Percentiles rank a stretch among this genome's conserved stretches.
phyloP scores from a whole-genome alignment of 2,329 filamentous ascomycete species.

The Ophiocordyceps unilateralis region DNA sequence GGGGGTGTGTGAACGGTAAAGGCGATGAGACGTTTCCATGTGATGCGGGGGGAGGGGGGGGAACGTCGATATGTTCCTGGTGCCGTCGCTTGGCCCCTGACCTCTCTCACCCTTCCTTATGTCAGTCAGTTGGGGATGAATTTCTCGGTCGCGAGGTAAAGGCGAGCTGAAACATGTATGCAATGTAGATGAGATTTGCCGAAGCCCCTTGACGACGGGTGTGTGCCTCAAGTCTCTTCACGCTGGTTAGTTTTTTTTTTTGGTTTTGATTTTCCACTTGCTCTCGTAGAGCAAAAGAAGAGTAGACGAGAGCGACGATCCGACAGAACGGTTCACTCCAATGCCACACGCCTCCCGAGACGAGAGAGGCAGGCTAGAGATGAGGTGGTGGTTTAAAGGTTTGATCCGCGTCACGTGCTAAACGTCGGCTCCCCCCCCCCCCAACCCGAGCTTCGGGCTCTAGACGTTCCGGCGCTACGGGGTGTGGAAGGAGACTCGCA shows the following conservation, averaged over 20 bases:
- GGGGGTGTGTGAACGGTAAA: not conserved
- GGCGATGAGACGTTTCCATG: not conserved
- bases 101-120: not conserved
- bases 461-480: not conserved
- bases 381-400: not conserved
- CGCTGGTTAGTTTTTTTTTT: too few relatives aligned
- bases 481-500: not conserved
- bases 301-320: too few relatives aligned
- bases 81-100: not conserved
- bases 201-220: not conserved
- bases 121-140: not conserved
- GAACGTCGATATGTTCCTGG: not conserved
- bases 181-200: not conserved
- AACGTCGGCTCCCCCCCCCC: not conserved
- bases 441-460: not conserved
- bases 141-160: not conserved
- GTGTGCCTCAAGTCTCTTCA: too few relatives aligned
- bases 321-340: too few relatives aligned
- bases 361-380: not conserved
- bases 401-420: not conserved
- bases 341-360: too few relatives aligned
- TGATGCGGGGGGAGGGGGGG: too few relatives aligned
- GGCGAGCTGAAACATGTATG: not conserved
- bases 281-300: too few relatives aligned
- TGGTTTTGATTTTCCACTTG: too few relatives aligned